Evolutionary conservation across 140 eudicot genomes (phyloP), one percentile per base, ranked within the genome.

Genomic region (Bidens hawaiensis): DNA sequence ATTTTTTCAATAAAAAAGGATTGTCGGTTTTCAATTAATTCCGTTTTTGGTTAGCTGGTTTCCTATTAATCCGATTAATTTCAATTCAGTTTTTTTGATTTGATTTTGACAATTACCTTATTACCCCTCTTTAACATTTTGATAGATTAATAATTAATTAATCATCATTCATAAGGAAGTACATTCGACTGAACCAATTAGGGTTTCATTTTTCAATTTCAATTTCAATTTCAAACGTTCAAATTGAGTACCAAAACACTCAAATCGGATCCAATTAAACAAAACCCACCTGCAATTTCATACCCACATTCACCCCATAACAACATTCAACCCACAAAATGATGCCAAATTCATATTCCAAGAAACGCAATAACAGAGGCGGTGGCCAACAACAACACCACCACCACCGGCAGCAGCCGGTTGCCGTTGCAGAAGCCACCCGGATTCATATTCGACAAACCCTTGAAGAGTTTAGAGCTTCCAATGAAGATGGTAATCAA

Each of bases 401-500:
- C 5, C 56, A 45, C n/a, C 70, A 67, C 31, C 61, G 28, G 26
- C 65, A 41, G 25, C 52, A 61, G 51, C 67, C 31, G 8, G 60
- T 62, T 18, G 43, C 17, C 15, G 64, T 79, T 60, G 46, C 70
- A 28, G 97, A 89, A 60, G 64, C 80, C 26, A 62, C 70, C 45
- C 89, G 93, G 23, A 89, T 89, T 58, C 67, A 55, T 25, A 69
- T 89, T 21, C 78, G 82, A n/a, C 40, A 34, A 58, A 25, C 66
- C 36, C 93, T 89, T 8, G 69, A 83, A 60, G 48, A 81, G 67
- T 89, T 89, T 66, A 57, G 75, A 18, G 51, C 64, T 10, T 86
- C 95, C 6, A 46, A 74, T 41, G 81, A 76, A 11, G 48, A 75
- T 5, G 87, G 97, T 89, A 26, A 65, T n/a, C n/a, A n/a, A n/a